Base-by-base conservation (phyloP, 2,329 filamentous ascomycete species). In the Trichoderma sp. region DNA sequence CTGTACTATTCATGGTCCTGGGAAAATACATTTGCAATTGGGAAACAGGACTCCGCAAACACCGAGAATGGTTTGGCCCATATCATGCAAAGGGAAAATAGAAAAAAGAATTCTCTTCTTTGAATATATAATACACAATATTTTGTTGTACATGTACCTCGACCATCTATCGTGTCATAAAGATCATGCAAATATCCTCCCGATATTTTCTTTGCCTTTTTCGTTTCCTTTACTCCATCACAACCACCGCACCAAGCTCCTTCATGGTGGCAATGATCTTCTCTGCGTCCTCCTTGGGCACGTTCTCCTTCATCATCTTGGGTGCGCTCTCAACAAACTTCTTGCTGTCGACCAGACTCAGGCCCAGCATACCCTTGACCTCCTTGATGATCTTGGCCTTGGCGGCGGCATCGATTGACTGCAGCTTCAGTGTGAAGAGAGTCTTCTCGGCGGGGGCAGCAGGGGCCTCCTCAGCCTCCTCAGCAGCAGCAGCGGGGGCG, bases 351-450 rank as follows among this genome's bases (percentile, higher is more conserved):
- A 99, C 97, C 86, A 99, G 88, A 82, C 93, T 97, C 80, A 99
- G 85, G 57, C 96, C 96, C 73, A 99, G 87, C 90, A 99, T 88
- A 79, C 90, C 91, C 91, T 99, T 99, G 86, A 99, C 89, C 87
- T 99, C 96, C 90, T 99, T 99, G 88, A 99, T 99, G 79, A 99
- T 87, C 92, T 99, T 99, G 79, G 97, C 94, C 88, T 99, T 99
- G 75, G 95, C 86, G 65, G 85, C 88, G 32, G 94, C 88, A 68
- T 99, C 97, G 81, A 98, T 97, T 43, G 92, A 92, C 83, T 93
- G 88, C 74, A 99, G 91, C 87, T 98, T 98, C 76, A 99, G 84
- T 82, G 92, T 97, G 88, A 99, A 99, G 74, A 99, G 89, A 4
- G 95, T 95, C 91, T 91, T 98, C 89, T 98, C 97, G 83, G 96